Evolutionary conservation across 208 protist genomes (phyloP), one percentile per base, ranked within the genome.

Genomic region (Trypanosoma melophagium): DNA sequence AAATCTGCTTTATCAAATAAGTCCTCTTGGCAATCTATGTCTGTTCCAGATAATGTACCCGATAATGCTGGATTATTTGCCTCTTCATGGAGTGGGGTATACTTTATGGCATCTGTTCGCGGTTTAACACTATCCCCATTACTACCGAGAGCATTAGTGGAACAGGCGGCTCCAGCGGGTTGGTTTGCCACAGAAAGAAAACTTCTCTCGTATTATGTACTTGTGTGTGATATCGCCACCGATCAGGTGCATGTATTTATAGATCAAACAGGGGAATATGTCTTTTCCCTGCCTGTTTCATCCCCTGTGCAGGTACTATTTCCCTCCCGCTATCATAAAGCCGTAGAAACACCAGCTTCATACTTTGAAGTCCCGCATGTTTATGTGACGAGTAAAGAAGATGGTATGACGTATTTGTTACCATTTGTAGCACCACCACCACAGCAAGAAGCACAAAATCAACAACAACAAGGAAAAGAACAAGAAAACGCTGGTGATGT

Each of bases 321-420:
- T 60, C 85, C 89, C 7, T 72, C 69, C 5, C 81, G 79, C 38
- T 84, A 71, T 71, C 76, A 78, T 61, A 49, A 45, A n/a, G 50
- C 61, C 0, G 38, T 62, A 28, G 57, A 40, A 1, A 41, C 38
- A 7, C 49, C 66, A 38, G 51, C 49, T 21, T 60, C 60, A 16
- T 74, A 79, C 60, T 87, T 86, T 65, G 79, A 88, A 17, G 54
- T 67, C 47, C 87, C 87, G 25, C 86, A 90, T 76, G 71, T 96
- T 21, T 96, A 93, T 80, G 86, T 93, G n/a, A 92, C 90, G 25
- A 93, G 85, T 71, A 92, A 92, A 63, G 87, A 96, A n/a, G 85
- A 93, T 51, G 87, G 83, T 24, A 86, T 92, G 69, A 74, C 77
- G 22, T 93, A 92, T 66, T 72, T 93, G 60, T 79, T 93, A 19